phyloP scores from a whole-genome alignment of 139 green algal species.

The Nannochloris sp. region DNA sequence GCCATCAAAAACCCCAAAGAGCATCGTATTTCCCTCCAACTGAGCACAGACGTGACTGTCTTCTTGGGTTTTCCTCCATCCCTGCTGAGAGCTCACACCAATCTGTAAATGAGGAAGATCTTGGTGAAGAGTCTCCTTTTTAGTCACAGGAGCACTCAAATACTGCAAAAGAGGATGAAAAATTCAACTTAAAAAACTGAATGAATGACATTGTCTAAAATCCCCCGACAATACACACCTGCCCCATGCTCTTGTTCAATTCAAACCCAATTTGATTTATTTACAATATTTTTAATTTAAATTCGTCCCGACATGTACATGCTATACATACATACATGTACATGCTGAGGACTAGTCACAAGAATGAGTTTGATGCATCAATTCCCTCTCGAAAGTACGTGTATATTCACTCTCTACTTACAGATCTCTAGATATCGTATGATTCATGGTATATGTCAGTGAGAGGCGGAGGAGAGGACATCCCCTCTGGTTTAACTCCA shows the following conservation, averaged over 20 bases:
- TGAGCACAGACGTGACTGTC: constrained; percentile 22
- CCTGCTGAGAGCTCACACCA: constrained; percentile 23
- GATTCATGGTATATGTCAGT: not conserved
- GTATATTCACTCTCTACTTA: no score
- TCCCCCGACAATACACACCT: not conserved
- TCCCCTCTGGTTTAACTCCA: constrained; percentile 7
- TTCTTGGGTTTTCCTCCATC: constrained; percentile 28
- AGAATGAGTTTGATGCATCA: no score
- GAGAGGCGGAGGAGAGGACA: not conserved
- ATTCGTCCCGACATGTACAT: no score
- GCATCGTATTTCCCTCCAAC: constrained; percentile 13
- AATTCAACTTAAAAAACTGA: not conserved
- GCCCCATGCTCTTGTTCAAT: not conserved
- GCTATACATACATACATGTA: no score
- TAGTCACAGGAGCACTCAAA: constrained; percentile 3
- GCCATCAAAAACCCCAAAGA: constrained; percentile 88
- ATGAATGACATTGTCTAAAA: not conserved
- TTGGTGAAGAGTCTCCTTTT: constrained; percentile 17
- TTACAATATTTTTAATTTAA: no score
- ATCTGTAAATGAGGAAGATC: constrained; percentile 4
- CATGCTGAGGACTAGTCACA: no score
- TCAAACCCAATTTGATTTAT: no score
- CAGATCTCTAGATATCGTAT: no score
- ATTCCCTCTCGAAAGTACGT: no score
- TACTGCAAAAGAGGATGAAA: constrained; percentile 1